Percentiles rank a stretch among this genome's conserved stretches.
Conservation (phyloP, 495 filamentous ascomycete genomes). For the Lasiosphaeria hispida region DNA sequence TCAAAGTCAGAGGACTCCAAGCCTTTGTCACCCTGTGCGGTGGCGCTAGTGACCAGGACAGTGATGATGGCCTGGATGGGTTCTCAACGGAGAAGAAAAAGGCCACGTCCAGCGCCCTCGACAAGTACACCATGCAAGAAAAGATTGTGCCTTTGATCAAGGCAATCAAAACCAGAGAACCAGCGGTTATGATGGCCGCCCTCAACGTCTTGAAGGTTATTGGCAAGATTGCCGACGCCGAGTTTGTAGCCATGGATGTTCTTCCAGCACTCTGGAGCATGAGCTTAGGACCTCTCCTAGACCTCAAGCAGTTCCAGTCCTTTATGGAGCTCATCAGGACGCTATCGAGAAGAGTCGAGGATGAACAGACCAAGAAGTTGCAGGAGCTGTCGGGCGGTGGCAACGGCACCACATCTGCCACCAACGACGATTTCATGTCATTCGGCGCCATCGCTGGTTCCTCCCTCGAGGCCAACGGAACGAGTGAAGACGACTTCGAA, state of each 20-base stretch:
- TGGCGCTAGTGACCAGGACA: slow-evolving; percentile 52
- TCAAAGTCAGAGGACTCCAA: slow-evolving; percentile 88
- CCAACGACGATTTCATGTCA: slow-evolving; percentile 57
- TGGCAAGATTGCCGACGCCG: slow-evolving; percentile 75
- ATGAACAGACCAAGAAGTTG: slow-evolving; percentile 82
- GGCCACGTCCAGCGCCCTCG: slow-evolving; percentile 67
- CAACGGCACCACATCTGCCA: slow-evolving; percentile 31
- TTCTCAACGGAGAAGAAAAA: slow-evolving; percentile 50
- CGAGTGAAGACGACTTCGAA: slow-evolving; percentile 75
- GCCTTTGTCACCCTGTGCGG: slow-evolving; percentile 89
- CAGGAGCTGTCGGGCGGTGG: slow-evolving; percentile 67
- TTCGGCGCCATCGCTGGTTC: slow-evolving; percentile 52
- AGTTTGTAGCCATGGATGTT: slow-evolving; percentile 91
- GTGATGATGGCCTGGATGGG: slow-evolving; percentile 72
- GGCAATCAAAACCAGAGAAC: slow-evolving; percentile 95
- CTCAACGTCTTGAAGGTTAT: slow-evolving; percentile 80
- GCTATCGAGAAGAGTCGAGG: slow-evolving; percentile 75
- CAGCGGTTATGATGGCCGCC: slow-evolving; percentile 94
- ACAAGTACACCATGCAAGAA: slow-evolving; percentile 97
- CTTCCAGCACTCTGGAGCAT: slow-evolving; percentile 89
- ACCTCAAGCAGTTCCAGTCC: slow-evolving; percentile 79
- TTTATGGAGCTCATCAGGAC: slow-evolving; percentile 86
- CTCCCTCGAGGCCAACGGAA: slow-evolving; percentile 49
- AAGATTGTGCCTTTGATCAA: slow-evolving; percentile 89
- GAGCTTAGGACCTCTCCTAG: slow-evolving; percentile 82